Percentiles rank a stretch among this genome's conserved stretches.
These are phyloP conservation scores for Lathyrus aphaca DNA, from an alignment of 306 rosid genomes.

Conservation along the genomic window DNA sequence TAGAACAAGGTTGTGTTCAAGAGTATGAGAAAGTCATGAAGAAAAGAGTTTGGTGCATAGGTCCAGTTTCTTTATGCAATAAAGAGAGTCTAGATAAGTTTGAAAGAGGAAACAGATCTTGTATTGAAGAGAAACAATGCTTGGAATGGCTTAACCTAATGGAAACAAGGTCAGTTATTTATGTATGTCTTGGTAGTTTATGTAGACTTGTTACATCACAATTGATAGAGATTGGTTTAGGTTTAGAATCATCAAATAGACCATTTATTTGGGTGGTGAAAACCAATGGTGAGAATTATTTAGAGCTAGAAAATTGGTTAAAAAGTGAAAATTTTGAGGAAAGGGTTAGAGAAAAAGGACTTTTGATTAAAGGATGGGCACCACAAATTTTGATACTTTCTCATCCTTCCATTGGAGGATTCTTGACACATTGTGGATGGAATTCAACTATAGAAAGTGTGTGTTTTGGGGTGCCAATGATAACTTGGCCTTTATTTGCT, in stretches of 20 bases:
- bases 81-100: slow-evolving; percentile 56
- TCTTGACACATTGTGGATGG: slow-evolving; percentile 85
- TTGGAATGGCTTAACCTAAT: slow-evolving; percentile 65
- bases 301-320: slow-evolving; percentile 68
- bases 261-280: slow-evolving; percentile 82
- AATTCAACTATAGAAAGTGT: slow-evolving; percentile 69
- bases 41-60: slow-evolving; percentile 78
- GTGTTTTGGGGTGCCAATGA: slow-evolving; percentile 64
- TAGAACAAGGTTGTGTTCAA: slow-evolving; percentile 54
- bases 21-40: slow-evolving; percentile 48
- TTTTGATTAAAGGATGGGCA: slow-evolving; percentile 77
- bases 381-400: slow-evolving; percentile 71
- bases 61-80: slow-evolving; percentile 71
- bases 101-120: slow-evolving; percentile 73
- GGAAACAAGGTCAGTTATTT: slow-evolving; percentile 68
- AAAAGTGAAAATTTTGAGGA: slow-evolving; percentile 56
- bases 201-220: slow-evolving; percentile 69
- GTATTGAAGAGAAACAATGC: slow-evolving; percentile 53
- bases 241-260: slow-evolving; percentile 61
- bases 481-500: slow-evolving; percentile 78
- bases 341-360: slow-evolving; percentile 65
- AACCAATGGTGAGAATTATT: slow-evolving; percentile 38
- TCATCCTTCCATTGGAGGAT: slow-evolving; percentile 61
- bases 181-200: slow-evolving; percentile 78
- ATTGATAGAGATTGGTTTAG: slow-evolving; percentile 65